Percentiles rank a stretch among this genome's conserved stretches.
These are phyloP conservation scores for Coemansia sp. DNA, from an alignment of 192 early-diverging fungal species.

Conservation along the genomic window DNA sequence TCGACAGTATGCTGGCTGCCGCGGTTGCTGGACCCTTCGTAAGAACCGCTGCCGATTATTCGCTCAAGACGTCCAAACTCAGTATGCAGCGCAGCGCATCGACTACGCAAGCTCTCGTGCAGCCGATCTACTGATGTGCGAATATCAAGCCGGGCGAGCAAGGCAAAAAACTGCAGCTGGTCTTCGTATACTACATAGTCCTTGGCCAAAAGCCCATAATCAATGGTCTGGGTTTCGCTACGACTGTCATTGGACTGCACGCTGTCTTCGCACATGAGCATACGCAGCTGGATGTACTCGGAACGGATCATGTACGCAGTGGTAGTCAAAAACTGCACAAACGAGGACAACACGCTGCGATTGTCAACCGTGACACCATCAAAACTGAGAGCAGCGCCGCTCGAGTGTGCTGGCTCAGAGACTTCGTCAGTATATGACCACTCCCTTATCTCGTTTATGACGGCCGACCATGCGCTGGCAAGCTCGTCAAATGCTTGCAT, in stretches of 20 bases:
- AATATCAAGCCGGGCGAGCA: slow-evolving; percentile 39
- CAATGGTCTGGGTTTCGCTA: slow-evolving; percentile 15
- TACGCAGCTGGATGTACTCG: slow-evolving; percentile 45
- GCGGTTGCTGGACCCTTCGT: background rate
- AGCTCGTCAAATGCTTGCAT: slow-evolving; percentile 54
- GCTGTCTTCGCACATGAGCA: slow-evolving; percentile 45
- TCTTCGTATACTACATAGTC: slow-evolving; percentile 50
- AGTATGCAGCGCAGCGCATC: slow-evolving; percentile 28
- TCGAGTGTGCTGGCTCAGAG: background rate
- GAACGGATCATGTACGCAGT: slow-evolving; percentile 41
- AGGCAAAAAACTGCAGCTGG: slow-evolving; percentile 46
- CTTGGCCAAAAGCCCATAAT: slow-evolving; percentile 42
- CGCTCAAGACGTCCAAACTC: slow-evolving; percentile 20
- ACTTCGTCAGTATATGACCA: slow-evolving; percentile 29
- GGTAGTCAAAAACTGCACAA: slow-evolving; percentile 34
- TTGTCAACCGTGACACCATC: background rate
- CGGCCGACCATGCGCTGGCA: slow-evolving; percentile 42
- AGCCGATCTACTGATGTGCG: slow-evolving; percentile 28
- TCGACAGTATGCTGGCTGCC: slow-evolving; percentile 31
- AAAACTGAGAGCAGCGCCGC: background rate
- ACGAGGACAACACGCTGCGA: slow-evolving; percentile 21
- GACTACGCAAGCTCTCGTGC: slow-evolving; percentile 30
- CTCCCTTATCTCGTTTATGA: slow-evolving; percentile 35
- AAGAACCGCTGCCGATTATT: background rate
- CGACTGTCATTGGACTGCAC: slow-evolving; percentile 7